Conservation (phyloP, 2,329 filamentous ascomycete genomes). For the Phialophora chinensis region DNA sequence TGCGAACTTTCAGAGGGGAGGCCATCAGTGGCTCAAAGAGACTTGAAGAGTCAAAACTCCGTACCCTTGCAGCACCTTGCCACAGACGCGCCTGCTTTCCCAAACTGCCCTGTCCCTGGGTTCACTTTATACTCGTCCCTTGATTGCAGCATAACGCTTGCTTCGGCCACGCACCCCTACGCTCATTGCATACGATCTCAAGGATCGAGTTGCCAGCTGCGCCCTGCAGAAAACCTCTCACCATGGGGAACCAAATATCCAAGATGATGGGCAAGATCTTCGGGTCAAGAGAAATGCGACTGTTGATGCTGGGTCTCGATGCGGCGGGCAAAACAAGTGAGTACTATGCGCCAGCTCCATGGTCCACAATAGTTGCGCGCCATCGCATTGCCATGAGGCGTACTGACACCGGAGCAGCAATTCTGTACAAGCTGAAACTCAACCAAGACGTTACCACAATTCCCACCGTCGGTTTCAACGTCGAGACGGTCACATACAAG, state of each 20-base stretch:
- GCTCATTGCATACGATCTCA: neutral
- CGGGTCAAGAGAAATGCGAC: conserved; percentile 98
- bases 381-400: neutral
- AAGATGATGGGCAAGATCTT: conserved; percentile 99
- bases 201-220: conserved; percentile 6
- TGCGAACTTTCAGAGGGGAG: neutral
- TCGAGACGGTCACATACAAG: conserved; percentile 98
- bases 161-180: neutral
- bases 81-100: neutral
- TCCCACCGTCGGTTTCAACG: conserved; percentile 98
- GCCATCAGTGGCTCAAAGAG: neutral
- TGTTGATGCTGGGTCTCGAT: conserved; percentile 97
- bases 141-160: neutral
- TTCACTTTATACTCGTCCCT: neutral
- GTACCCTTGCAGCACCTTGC: neutral
- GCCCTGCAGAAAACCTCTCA: conserved; percentile 42
- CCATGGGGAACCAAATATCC: conserved; percentile 90
- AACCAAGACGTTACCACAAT: conserved; percentile 98
- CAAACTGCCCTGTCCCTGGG: neutral
- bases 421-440: conserved; percentile 98
- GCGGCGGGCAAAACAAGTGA: conserved; percentile 93
- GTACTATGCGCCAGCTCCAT: conserved; percentile 31
- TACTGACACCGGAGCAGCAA: conserved; percentile 58
- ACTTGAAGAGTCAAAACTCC: neutral
- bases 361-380: too few relatives aligned